Conservation (phyloP, 805 yeast species). For the Ogataea pignaliae region DNA sequence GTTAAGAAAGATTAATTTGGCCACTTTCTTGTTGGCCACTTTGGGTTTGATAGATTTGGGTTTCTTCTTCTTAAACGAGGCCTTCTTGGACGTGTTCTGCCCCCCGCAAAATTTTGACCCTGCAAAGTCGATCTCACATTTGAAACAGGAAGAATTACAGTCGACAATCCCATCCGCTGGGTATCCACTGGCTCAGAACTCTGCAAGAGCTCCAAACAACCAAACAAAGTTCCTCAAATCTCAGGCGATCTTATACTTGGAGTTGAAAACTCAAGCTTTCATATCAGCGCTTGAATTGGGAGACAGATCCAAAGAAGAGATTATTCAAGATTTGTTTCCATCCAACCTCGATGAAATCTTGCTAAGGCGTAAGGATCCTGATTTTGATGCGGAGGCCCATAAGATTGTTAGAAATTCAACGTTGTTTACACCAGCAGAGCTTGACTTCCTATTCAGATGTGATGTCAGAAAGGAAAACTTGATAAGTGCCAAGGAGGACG, state of each 20-base stretch:
- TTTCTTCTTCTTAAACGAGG: conserved; percentile 77
- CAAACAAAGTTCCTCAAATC: conserved; percentile 56
- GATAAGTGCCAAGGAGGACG: conserved; percentile 40
- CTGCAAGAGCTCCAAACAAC: conserved; percentile 12
- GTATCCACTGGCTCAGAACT: conserved; percentile 7
- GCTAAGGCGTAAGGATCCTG: conserved; percentile 34
- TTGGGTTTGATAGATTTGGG: conserved; percentile 84
- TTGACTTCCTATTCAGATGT: conserved; percentile 74
- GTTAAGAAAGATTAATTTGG: conserved; percentile 77
- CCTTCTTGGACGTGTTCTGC: conserved; percentile 83
- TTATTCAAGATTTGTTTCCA: conserved; percentile 76
- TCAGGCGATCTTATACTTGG: conserved; percentile 76
- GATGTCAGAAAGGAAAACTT: conserved; percentile 63
- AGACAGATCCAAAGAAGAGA: conserved; percentile 57
- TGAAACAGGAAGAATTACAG: conserved; percentile 17
- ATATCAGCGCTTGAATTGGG: conserved; percentile 76
- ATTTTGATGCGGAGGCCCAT: conserved; percentile 19
- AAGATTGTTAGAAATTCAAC: conserved; percentile 27
- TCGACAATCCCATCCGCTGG: conserved; percentile 9
- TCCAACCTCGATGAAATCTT: conserved; percentile 48
- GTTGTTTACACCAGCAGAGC: conserved; percentile 65
- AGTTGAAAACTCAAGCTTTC: conserved; percentile 91
- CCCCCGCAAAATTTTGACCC: conserved; percentile 61
- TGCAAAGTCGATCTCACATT: conserved; percentile 28
- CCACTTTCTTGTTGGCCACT: conserved; percentile 84